A percentile compares a stretch with the other conserved stretches of the same genome.
phyloP scores from a whole-genome alignment of 352 stramenopile species.

The Paralagenidium karlingii region DNA sequence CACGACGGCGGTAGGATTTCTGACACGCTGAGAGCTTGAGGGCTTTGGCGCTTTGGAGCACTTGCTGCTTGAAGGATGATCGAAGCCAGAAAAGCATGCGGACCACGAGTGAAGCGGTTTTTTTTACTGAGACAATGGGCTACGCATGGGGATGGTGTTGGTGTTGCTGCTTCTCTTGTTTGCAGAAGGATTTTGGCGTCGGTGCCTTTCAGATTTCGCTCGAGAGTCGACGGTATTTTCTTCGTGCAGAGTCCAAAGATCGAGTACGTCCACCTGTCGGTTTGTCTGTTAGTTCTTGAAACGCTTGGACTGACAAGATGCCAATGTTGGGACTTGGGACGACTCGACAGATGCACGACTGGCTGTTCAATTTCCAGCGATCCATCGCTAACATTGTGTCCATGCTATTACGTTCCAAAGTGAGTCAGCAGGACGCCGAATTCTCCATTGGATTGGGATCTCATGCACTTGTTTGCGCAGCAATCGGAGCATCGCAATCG shows the following conservation, averaged over 20 bases:
- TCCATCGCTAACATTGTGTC: constrained; percentile 82
- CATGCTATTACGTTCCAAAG: constrained; percentile 51
- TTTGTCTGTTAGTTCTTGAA: not conserved
- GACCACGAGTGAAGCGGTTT: too few relatives aligned
- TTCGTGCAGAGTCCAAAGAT: constrained; percentile 73
- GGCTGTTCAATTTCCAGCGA: constrained; percentile 84
- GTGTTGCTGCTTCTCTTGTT: constrained; percentile 1
- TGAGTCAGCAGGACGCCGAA: too few relatives aligned
- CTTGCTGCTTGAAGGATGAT: too few relatives aligned
- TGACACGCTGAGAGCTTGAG: not conserved
- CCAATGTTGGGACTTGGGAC: not conserved
- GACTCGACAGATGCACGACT: constrained; percentile 65
- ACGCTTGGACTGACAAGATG: not conserved
- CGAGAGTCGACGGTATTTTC: constrained; percentile 58
- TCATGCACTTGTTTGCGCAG: too few relatives aligned
- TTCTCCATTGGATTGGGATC: too few relatives aligned
- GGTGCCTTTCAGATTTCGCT: constrained; percentile 75
- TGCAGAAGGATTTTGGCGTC: constrained; percentile 72
- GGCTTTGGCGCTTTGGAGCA: not conserved
- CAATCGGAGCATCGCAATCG: too few relatives aligned
- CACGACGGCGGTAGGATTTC: constrained; percentile 52
- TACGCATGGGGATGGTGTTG: too few relatives aligned
- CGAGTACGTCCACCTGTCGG: constrained; percentile 20
- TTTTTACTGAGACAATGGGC: too few relatives aligned
- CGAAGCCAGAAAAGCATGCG: too few relatives aligned